These are phyloP conservation scores for Nannochloropsis salina DNA, from an alignment of 108 stramenopile species.

Conservation along the genomic window DNA sequence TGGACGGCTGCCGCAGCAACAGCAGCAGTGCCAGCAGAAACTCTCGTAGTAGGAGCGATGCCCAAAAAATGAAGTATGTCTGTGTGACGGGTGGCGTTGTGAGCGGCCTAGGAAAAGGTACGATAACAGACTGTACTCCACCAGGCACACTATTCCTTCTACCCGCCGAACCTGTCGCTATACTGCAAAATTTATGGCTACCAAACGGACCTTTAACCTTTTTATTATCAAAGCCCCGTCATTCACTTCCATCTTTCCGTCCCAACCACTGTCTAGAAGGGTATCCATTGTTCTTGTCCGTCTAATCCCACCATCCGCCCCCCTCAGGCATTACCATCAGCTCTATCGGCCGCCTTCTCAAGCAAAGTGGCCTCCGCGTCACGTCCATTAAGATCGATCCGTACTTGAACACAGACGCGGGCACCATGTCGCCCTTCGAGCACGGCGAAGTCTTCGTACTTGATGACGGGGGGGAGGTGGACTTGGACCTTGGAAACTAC, in stretches of 20 bases:
- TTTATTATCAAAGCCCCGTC: background rate
- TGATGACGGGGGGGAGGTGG: slow-evolving; percentile 96
- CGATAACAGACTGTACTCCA: background rate
- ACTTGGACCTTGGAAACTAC: slow-evolving; percentile 96
- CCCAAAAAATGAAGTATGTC: background rate
- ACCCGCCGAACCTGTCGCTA: background rate
- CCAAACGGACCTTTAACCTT: background rate
- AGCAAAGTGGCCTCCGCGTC: slow-evolving; percentile 78
- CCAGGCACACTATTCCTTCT: too few species aligned
- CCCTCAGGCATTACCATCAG: slow-evolving; percentile 68
- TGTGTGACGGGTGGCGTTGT: slow-evolving; percentile 82
- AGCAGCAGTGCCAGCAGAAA: background rate
- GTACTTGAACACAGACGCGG: slow-evolving; percentile 94
- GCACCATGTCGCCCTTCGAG: slow-evolving; percentile 96
- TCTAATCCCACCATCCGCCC: background rate
- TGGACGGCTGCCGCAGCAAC: background rate
- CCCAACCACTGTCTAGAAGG: background rate
- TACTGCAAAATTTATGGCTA: background rate
- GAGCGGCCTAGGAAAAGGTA: slow-evolving; percentile 91
- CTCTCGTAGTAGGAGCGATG: background rate
- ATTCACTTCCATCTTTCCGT: too few species aligned
- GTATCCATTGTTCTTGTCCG: background rate
- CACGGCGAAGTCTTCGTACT: slow-evolving; percentile 71
- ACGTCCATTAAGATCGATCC: slow-evolving; percentile 98
- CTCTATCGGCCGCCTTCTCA: slow-evolving; percentile 89